A percentile compares a stretch with the other conserved stretches of the same genome.
phyloP scores from a whole-genome alignment of 768 basidiomycete species.

The Tephrocybe sp. region DNA sequence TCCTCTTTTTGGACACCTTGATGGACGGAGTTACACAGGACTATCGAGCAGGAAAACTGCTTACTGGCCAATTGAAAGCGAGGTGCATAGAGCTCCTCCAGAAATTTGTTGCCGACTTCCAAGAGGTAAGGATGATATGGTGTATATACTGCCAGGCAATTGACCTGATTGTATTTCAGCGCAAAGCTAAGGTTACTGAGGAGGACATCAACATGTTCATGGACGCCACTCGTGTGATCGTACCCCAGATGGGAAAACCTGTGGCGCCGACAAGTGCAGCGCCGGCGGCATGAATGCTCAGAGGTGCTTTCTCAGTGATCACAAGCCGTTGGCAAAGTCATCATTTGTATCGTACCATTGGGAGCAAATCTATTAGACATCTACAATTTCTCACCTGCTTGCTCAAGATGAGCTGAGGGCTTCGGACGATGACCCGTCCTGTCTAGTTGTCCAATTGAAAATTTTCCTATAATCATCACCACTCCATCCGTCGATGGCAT shows the following conservation, averaged over 20 bases:
- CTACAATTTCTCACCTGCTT: neutral
- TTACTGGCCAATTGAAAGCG: slow-evolving; percentile 91
- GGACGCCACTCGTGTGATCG: slow-evolving; percentile 77
- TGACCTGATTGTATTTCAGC: slow-evolving; percentile 41
- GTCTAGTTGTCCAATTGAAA: slow-evolving; percentile 50
- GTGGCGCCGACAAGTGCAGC: slow-evolving; percentile 7
- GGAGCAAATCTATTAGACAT: neutral
- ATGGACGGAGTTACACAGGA: slow-evolving; percentile 51
- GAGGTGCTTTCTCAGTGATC: neutral
- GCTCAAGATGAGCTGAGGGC: slow-evolving; percentile 7
- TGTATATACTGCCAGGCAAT: neutral
- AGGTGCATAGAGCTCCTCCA: slow-evolving; percentile 83
- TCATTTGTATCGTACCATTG: neutral
- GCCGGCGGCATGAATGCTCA: neutral
- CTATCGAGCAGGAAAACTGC: slow-evolving; percentile 81
- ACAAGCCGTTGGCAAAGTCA: neutral
- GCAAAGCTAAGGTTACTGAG: slow-evolving; percentile 77
- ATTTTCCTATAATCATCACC: slow-evolving; percentile 26
- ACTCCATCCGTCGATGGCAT: slow-evolving; percentile 63
- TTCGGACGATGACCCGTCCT: slow-evolving; percentile 22
- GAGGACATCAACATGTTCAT: slow-evolving; percentile 74
- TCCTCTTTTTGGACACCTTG: neutral
- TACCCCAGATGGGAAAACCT: slow-evolving; percentile 46
- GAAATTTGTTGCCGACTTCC: slow-evolving; percentile 81
- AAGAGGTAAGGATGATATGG: slow-evolving; percentile 46